These are phyloP conservation scores for Pyracantha coccinea DNA, from an alignment of 331 rosid genomes.

Conservation along the genomic window DNA sequence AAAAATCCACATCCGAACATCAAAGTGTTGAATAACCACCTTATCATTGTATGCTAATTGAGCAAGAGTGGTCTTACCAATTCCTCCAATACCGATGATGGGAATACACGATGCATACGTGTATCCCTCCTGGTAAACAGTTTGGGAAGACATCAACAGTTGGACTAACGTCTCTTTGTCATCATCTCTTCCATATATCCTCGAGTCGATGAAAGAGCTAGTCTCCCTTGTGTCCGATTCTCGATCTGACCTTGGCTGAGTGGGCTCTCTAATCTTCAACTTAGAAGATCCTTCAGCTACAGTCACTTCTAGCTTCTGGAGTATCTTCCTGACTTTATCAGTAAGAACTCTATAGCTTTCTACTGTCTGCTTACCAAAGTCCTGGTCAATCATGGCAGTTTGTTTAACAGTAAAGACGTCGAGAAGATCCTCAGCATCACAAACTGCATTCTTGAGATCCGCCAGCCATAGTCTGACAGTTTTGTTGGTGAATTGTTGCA, in stretches of 20 bases:
- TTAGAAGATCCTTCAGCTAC: background rate
- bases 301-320: background rate
- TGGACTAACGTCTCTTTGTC: background rate
- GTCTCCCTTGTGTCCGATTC: background rate
- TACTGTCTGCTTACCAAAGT: background rate
- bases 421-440: background rate
- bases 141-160: background rate
- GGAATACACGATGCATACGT: background rate
- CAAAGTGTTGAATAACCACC: background rate
- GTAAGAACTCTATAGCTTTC: background rate
- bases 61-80: slow-evolving; percentile 1
- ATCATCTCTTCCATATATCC: background rate
- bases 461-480: background rate
- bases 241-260: background rate
- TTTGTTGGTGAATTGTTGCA: background rate
- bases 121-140: background rate
- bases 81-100: background rate
- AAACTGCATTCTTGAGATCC: background rate
- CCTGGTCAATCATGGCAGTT: background rate
- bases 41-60: background rate
- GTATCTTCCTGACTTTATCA: background rate
- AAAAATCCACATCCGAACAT: slow-evolving; percentile 1
- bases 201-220: background rate
- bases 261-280: background rate
- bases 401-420: background rate